Percentiles rank a stretch among this genome's conserved stretches.
Conservation (phyloP, 768 basidiomycete genomes). For the Cystofilobasidium ferigula region DNA sequence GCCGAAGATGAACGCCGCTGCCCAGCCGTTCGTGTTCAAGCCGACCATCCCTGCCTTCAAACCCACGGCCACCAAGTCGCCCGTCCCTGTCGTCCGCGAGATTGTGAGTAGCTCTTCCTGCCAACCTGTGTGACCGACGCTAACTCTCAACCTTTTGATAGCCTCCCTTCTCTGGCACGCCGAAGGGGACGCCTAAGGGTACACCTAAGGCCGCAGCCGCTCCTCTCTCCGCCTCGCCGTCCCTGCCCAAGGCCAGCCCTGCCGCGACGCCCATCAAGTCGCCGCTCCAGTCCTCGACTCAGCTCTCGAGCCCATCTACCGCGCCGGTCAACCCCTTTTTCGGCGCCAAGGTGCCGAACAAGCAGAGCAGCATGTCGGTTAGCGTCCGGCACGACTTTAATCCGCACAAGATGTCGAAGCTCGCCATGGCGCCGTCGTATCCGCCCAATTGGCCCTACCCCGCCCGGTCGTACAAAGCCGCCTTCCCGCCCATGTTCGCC, state of each 20-base stretch:
- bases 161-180: no score
- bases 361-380: slow-evolving; percentile 56
- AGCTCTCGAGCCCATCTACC: slow-evolving; percentile 32
- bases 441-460: slow-evolving; percentile 27
- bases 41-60: slow-evolving; percentile 67
- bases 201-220: neutral
- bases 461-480: slow-evolving; percentile 9
- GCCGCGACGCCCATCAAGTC: slow-evolving; percentile 47
- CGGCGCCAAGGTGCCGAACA: slow-evolving; percentile 53
- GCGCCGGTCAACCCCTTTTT: slow-evolving; percentile 65
- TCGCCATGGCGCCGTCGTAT: slow-evolving; percentile 60
- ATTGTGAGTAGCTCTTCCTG: slow-evolving; percentile 9
- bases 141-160: slow-evolving; percentile 33
- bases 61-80: slow-evolving; percentile 40
- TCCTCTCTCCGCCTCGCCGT: neutral
- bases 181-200: slow-evolving; percentile 22
- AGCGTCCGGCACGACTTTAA: slow-evolving; percentile 96
- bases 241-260: slow-evolving; percentile 28
- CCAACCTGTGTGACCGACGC: neutral
- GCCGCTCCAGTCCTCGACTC: slow-evolving; percentile 49
- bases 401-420: slow-evolving; percentile 80
- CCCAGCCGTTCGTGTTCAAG: slow-evolving; percentile 65
- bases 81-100: slow-evolving; percentile 11
- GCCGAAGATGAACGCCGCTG: slow-evolving; percentile 72
- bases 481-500: slow-evolving; percentile 18